phyloP scores from a whole-genome alignment of 306 rosid species.

The Vigna angularis region DNA sequence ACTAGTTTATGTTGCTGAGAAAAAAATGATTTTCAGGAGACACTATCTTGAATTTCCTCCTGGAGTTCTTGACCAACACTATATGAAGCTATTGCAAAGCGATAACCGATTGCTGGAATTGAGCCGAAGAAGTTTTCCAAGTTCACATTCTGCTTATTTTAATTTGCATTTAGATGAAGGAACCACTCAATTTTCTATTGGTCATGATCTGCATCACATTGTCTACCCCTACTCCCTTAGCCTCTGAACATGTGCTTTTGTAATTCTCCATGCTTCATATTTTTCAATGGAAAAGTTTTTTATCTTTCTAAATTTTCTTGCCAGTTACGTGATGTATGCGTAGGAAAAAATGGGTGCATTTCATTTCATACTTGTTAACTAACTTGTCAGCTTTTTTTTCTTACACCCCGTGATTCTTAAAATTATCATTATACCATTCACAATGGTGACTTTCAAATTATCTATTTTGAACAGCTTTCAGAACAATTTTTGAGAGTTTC shows the following conservation, averaged over 20 bases:
- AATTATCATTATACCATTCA: too few relatives aligned
- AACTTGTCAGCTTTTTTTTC: too few relatives aligned
- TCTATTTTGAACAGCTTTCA: too few relatives aligned
- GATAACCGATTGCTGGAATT: conserved; percentile 49
- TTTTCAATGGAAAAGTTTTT: background rate
- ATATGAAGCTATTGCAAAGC: conserved; percentile 42
- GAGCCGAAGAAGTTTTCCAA: conserved; percentile 53
- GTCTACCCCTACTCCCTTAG: background rate
- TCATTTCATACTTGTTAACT: background rate
- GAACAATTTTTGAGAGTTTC: too few relatives aligned
- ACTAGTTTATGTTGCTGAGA: background rate
- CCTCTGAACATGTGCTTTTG: background rate
- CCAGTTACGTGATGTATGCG: background rate
- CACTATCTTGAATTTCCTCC: conserved; percentile 52
- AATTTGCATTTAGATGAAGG: conserved; percentile 32
- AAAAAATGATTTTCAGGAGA: background rate
- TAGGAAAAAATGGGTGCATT: background rate
- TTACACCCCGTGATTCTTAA: too few relatives aligned
- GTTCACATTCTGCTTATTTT: conserved; percentile 45
- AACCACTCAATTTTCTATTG: conserved; percentile 27
- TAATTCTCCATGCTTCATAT: conserved; percentile 3
- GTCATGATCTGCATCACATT: background rate
- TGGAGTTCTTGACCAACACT: conserved; percentile 52
- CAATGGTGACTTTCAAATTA: too few relatives aligned
- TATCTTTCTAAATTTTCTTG: background rate